Conservation (phyloP, 441 rosid species). For the Croton laevigatus region DNA sequence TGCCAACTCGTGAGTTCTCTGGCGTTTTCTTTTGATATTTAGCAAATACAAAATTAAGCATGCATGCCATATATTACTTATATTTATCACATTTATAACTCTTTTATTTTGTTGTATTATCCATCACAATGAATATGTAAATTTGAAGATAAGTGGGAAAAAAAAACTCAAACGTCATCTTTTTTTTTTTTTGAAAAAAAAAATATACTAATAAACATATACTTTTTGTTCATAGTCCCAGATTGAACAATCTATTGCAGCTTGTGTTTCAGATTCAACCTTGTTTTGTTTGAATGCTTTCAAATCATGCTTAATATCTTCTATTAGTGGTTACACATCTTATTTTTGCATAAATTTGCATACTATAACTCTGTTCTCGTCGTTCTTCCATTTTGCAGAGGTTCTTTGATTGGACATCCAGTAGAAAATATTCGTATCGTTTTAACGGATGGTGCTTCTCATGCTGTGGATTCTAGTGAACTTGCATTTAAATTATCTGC, state of each 20-base stretch:
- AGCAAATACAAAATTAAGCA: neutral
- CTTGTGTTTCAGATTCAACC: neutral
- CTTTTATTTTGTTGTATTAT: neutral
- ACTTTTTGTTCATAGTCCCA: neutral
- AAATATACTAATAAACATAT: neutral
- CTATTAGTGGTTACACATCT: neutral
- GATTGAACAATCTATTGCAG: neutral
- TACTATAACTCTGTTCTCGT: too few species aligned
- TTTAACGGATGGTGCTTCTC: constrained; percentile 92
- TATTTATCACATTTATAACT: neutral
- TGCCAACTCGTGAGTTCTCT: constrained; percentile 72
- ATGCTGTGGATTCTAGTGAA: constrained; percentile 96
- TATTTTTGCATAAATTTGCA: too few species aligned
- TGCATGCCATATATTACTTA: neutral
- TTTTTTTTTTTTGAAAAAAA: too few species aligned
- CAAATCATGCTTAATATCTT: neutral
- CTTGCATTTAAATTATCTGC: constrained; percentile 96
- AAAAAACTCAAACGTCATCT: neutral
- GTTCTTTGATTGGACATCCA: constrained; percentile 93
- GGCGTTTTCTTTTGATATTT: neutral
- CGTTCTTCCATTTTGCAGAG: constrained; percentile 46
- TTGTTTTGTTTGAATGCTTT: neutral
- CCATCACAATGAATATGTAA: neutral
- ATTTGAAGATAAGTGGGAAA: neutral
- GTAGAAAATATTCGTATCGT: constrained; percentile 81